Evolutionary conservation across 2,329 filamentous ascomycete genomes (phyloP).

Genomic region (Penicillium sp.): DNA sequence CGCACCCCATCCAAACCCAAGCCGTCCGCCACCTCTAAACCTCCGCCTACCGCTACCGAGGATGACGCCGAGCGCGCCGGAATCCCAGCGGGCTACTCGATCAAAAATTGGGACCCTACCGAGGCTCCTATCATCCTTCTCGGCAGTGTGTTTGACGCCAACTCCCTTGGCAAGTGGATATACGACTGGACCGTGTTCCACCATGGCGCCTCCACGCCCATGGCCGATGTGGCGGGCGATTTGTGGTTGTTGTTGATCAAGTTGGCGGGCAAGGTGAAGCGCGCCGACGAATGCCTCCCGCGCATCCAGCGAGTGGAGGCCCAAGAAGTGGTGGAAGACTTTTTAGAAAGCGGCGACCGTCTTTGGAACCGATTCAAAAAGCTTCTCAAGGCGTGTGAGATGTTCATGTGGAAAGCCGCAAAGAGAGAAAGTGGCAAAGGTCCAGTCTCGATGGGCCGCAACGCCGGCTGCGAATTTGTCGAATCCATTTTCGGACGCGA

Average conservation of each 20-base stretch:
- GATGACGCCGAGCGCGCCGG: constrained; percentile 59
- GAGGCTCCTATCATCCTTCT: constrained; percentile 91
- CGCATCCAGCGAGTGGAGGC: constrained; percentile 68
- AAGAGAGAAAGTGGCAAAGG: constrained; percentile 62
- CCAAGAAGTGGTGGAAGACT: constrained; percentile 78
- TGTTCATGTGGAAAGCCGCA: constrained; percentile 87
- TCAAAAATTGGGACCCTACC: constrained; percentile 96
- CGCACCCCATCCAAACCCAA: constrained; percentile 43
- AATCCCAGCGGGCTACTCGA: constrained; percentile 84
- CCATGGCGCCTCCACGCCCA: constrained; percentile 72
- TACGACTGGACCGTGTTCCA: constrained; percentile 98
- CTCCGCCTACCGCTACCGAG: constrained; percentile 52
- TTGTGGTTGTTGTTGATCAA: constrained; percentile 94
- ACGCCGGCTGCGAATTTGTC: constrained; percentile 90
- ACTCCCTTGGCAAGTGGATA: constrained; percentile 97
- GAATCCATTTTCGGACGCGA: constrained; percentile 92
- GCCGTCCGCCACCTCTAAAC: constrained; percentile 31
- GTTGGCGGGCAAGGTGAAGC: constrained; percentile 87
- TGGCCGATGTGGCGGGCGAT: constrained; percentile 87
- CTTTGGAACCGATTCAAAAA: constrained; percentile 78
- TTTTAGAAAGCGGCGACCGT: constrained; percentile 80
- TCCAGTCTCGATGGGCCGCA: constrained; percentile 72
- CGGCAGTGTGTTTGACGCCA: constrained; percentile 93
- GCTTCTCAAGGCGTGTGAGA: constrained; percentile 84
- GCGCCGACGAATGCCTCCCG: constrained; percentile 69